phyloP scores from a whole-genome alignment of 2,329 filamentous ascomycete species.

The Sporothrix protearum region DNA sequence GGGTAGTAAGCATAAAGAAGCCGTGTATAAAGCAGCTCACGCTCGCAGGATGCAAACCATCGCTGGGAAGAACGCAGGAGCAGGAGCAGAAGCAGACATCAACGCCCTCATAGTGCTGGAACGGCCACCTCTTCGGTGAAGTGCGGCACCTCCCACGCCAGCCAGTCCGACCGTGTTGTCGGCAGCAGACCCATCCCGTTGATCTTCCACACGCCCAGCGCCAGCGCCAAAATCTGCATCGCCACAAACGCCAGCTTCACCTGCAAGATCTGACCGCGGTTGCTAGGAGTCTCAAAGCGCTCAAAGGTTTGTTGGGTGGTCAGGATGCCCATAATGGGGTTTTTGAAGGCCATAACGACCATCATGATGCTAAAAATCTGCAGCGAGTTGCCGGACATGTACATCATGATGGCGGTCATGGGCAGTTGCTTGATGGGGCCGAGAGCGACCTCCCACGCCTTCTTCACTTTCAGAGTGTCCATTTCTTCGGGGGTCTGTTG shows the following conservation, averaged over 20 bases:
- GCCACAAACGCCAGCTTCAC: constrained; percentile 85
- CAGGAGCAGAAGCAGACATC: no score
- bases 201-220: constrained; percentile 89
- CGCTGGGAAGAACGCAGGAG: no score
- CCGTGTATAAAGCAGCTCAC: background rate
- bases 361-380: constrained; percentile 99
- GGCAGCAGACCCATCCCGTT: constrained; percentile 94
- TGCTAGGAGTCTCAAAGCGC: constrained; percentile 81
- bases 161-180: constrained; percentile 94
- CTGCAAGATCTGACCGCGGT: constrained; percentile 66
- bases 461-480: constrained; percentile 95
- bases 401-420: constrained; percentile 99
- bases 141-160: constrained; percentile 85
- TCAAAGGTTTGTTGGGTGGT: constrained; percentile 84
- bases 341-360: constrained; percentile 99
- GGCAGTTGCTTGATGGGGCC: constrained; percentile 90
- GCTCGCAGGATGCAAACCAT: background rate
- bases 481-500: constrained; percentile 76
- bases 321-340: constrained; percentile 79
- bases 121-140: constrained; percentile 64
- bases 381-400: constrained; percentile 97
- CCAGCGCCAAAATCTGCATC: constrained; percentile 81
- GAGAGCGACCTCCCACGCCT: constrained; percentile 95
- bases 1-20: background rate
- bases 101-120: constrained; percentile 57